A percentile compares a stretch with the other conserved stretches of the same genome.
These are phyloP conservation scores for Halophytophthora polymorphica DNA, from an alignment of 352 stramenopile species.

Conservation along the genomic window DNA sequence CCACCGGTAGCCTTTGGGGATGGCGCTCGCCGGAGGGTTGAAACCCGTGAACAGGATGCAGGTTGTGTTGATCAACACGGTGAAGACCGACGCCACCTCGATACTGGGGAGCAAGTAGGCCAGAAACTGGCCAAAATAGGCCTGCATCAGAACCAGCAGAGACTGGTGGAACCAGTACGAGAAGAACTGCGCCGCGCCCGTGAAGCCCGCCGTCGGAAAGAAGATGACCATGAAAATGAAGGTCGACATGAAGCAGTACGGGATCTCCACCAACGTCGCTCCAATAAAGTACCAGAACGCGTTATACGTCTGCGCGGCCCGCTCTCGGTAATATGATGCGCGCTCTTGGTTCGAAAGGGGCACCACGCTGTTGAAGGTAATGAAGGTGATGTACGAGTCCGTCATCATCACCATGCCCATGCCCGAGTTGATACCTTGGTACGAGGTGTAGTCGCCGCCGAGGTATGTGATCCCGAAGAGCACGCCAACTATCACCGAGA, in stretches of 20 bases:
- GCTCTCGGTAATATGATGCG: constrained; percentile 81
- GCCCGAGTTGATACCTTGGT: constrained; percentile 21
- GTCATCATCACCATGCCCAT: constrained; percentile 71
- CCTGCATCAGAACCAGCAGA: constrained; percentile 17
- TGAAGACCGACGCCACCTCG: constrained; percentile 13
- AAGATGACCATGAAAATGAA: constrained; percentile 28
- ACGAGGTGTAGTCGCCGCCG: constrained; percentile 27
- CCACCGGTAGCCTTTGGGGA: constrained; percentile 27
- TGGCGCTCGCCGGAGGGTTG: constrained; percentile 21
- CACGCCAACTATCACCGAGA: constrained; percentile 53
- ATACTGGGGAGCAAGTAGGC: constrained; percentile 16
- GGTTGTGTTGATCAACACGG: constrained; percentile 18
- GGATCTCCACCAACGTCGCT: constrained; percentile 15
- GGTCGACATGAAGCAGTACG: constrained; percentile 29
- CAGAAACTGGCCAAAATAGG: constrained; percentile 21
- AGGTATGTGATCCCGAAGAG: constrained; percentile 66
- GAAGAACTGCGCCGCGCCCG: constrained; percentile 16
- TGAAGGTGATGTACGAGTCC: constrained; percentile 67
- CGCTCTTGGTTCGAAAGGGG: constrained; percentile 71
- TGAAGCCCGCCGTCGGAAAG: constrained; percentile 33
- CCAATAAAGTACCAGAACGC: no score
- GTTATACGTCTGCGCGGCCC: constrained; percentile 73
- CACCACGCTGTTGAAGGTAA: constrained; percentile 65
- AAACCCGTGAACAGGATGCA: constrained; percentile 32
- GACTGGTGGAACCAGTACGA: constrained; percentile 19